These are phyloP conservation scores for Perkinsus olseni DNA, from an alignment of 169 alveolate species.

Conservation along the genomic window DNA sequence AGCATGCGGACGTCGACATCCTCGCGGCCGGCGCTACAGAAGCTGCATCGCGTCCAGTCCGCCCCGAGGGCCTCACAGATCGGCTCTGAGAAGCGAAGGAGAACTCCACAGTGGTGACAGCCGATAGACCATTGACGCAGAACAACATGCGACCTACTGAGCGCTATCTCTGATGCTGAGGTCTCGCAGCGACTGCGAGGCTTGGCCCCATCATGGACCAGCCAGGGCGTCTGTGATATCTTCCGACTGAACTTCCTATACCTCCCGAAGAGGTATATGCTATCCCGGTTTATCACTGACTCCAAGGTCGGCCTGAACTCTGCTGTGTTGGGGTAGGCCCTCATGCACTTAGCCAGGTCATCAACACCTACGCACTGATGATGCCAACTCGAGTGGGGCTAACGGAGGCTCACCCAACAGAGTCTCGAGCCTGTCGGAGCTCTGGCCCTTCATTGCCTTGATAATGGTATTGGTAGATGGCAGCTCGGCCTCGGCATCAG, in stretches of 20 bases:
- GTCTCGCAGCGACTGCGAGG: slow-evolving; percentile 27
- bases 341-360: neutral
- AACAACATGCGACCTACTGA: neutral
- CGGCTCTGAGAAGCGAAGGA: slow-evolving; percentile 17
- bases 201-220: slow-evolving; percentile 37
- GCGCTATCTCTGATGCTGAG: slow-evolving; percentile 4
- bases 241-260: slow-evolving; percentile 63
- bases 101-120: slow-evolving; percentile 29
- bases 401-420: neutral
- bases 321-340: neutral
- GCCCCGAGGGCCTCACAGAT: slow-evolving; percentile 20
- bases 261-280: slow-evolving; percentile 39
- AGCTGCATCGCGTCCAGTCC: slow-evolving; percentile 11
- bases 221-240: slow-evolving; percentile 65
- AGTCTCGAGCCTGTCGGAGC: neutral
- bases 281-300: neutral
- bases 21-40: slow-evolving; percentile 62
- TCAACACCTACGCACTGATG: neutral
- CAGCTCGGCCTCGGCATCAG: neutral
- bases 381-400: neutral
- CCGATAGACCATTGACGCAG: slow-evolving; percentile 11
- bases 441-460: neutral
- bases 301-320: neutral
- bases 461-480: neutral
- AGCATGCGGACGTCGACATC: slow-evolving; percentile 79